Conservation (phyloP, 2,329 filamentous ascomycete genomes). For the Juglanconis sp. region DNA sequence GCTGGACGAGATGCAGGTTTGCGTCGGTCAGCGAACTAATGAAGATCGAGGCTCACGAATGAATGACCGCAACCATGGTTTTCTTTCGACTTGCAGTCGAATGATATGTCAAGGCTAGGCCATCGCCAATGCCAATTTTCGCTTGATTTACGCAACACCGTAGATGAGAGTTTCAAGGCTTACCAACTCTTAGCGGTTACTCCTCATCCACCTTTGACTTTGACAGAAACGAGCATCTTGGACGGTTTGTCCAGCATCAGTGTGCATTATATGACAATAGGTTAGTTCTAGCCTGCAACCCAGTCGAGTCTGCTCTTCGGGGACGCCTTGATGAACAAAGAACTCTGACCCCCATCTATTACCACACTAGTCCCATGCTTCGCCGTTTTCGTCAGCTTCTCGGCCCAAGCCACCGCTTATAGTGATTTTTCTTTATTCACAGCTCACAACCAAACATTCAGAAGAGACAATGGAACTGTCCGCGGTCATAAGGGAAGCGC, state of each 20-base stretch:
- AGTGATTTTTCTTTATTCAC: slow-evolving; percentile 4
- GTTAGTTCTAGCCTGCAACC: background rate
- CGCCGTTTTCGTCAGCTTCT: slow-evolving; percentile 10
- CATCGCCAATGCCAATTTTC: no score
- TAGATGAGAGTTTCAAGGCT: no score
- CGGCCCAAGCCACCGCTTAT: background rate
- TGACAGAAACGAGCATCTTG: background rate
- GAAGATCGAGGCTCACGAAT: background rate
- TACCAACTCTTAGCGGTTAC: no score
- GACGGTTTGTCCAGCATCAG: background rate
- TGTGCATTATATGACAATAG: slow-evolving; percentile 8
- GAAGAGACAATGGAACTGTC: slow-evolving; percentile 8
- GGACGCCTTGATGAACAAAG: slow-evolving; percentile 7
- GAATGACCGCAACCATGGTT: background rate
- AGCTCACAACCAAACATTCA: background rate
- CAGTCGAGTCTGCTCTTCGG: background rate
- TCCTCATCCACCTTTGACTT: background rate
- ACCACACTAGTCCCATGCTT: background rate
- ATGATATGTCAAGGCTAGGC: background rate
- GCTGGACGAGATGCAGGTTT: background rate
- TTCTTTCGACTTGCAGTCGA: background rate
- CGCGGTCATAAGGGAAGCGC: slow-evolving; percentile 6
- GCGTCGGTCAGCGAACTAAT: background rate
- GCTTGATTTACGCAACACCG: no score
- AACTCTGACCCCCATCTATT: background rate